Evolutionary conservation across 441 rosid genomes (phyloP).

Genomic region (Flueggea neowawraea): DNA sequence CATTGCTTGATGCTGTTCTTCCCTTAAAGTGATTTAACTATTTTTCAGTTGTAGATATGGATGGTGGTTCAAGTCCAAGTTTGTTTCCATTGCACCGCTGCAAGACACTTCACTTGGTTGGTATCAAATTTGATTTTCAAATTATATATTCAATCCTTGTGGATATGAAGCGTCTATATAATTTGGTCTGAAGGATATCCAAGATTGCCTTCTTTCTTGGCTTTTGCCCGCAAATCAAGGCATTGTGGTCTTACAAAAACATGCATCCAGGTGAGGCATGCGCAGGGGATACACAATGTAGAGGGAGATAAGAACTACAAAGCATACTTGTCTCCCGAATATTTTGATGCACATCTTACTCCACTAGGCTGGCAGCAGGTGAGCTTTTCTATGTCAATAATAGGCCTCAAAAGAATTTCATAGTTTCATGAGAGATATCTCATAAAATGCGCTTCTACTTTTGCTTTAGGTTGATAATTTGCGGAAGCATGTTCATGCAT

Average conservation of each 20-base stretch:
- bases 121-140: conserved; percentile 34
- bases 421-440: not conserved
- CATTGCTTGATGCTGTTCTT: not conserved
- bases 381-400: not conserved
- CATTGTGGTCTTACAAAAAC: conserved; percentile 46
- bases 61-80: conserved; percentile 52
- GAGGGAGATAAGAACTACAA: conserved; percentile 93
- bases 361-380: conserved; percentile 96
- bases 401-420: not conserved
- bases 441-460: conserved; percentile 8
- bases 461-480: conserved; percentile 69
- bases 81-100: conserved; percentile 93
- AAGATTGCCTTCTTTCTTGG: conserved; percentile 49
- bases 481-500: conserved; percentile 76
- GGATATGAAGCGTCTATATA: conserved; percentile 40
- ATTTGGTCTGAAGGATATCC: conserved; percentile 35
- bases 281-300: conserved; percentile 94
- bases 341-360: conserved; percentile 89
- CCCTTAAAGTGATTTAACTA: not conserved
- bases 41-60: conserved; percentile 66
- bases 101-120: conserved; percentile 90
- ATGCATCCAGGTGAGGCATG: conserved; percentile 95
- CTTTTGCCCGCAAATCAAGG: conserved; percentile 41
- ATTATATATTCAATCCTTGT: conserved; percentile 14
- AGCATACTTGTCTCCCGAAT: conserved; percentile 80